phyloP scores from a whole-genome alignment of 306 rosid species.

The Delonix regia region DNA sequence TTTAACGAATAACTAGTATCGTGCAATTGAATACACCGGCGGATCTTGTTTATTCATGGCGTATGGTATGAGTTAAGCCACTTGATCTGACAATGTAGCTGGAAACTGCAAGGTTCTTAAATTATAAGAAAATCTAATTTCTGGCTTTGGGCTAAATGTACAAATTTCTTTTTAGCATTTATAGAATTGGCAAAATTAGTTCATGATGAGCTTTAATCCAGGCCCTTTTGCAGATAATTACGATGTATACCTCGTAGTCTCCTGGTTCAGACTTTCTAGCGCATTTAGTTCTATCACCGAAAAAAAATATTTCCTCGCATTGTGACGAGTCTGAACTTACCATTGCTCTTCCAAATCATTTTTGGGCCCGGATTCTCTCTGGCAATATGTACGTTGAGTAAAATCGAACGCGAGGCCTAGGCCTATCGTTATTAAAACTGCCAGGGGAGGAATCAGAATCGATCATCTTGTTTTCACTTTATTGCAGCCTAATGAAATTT shows the following conservation, averaged over 20 bases:
- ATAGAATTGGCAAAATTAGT: not conserved
- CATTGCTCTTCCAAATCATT: not conserved
- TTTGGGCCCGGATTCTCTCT: too few relatives aligned
- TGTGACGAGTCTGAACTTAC: not conserved
- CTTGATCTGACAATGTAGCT: not conserved
- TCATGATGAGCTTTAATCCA: not conserved
- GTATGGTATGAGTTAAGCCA: not conserved
- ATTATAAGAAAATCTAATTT: too few relatives aligned
- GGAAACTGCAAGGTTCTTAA: not conserved
- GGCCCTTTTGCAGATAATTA: not conserved
- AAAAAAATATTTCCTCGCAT: not conserved
- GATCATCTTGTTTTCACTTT: not conserved
- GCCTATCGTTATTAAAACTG: not conserved
- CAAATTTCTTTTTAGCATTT: not conserved
- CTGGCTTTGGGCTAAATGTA: too few relatives aligned
- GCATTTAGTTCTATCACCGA: not conserved
- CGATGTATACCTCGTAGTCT: not conserved
- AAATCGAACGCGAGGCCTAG: too few relatives aligned
- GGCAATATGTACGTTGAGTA: too few relatives aligned
- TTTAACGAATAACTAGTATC: not conserved
- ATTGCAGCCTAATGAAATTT: not conserved
- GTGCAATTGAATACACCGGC: not conserved
- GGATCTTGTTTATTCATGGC: not conserved
- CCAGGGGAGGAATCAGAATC: not conserved
- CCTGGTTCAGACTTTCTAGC: too few relatives aligned